Conservation (phyloP, 1,284 basidiomycete species). For the Porodaedalea pini region DNA sequence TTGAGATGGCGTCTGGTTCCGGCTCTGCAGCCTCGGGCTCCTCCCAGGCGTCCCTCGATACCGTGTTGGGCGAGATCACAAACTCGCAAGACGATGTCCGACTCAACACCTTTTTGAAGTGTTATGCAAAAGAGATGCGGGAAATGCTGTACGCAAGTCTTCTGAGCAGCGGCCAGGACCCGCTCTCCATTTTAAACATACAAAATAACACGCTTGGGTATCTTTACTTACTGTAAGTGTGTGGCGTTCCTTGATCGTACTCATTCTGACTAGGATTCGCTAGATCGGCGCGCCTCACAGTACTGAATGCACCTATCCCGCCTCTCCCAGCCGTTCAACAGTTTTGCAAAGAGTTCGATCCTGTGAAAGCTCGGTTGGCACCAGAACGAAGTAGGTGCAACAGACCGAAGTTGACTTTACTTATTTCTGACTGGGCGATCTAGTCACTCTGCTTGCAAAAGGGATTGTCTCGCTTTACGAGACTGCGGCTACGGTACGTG, state of each 20-base stretch:
- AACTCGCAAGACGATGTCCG: conserved; percentile 13
- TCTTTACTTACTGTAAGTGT: conserved; percentile 65
- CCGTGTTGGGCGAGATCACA: conserved; percentile 19
- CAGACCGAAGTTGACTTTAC: conserved; percentile 7
- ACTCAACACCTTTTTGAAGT: conserved; percentile 2
- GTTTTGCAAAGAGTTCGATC: conserved; percentile 58
- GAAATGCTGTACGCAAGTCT: conserved; percentile 20
- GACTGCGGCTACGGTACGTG: conserved; percentile 22
- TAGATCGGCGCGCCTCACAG: conserved; percentile 48
- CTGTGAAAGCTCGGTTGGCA: conserved; percentile 56
- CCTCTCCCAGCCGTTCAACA: conserved; percentile 43
- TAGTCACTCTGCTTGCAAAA: conserved; percentile 36
- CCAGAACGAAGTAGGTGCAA: conserved; percentile 58
- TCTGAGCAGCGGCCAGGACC: conserved; percentile 38
- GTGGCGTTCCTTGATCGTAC: not conserved
- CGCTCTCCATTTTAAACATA: conserved; percentile 52
- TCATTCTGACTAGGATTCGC: not conserved
- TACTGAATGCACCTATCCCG: conserved; percentile 30
- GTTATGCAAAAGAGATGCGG: conserved; percentile 12
- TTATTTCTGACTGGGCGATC: not conserved
- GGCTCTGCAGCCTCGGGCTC: not conserved
- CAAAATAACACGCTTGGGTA: conserved; percentile 57
- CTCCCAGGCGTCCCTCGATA: conserved; percentile 11
- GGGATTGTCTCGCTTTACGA: conserved; percentile 28
- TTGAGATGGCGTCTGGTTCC: not conserved